phyloP scores from a whole-genome alignment of 768 basidiomycete genomes.

The Mycena leptocephala region DNA sequence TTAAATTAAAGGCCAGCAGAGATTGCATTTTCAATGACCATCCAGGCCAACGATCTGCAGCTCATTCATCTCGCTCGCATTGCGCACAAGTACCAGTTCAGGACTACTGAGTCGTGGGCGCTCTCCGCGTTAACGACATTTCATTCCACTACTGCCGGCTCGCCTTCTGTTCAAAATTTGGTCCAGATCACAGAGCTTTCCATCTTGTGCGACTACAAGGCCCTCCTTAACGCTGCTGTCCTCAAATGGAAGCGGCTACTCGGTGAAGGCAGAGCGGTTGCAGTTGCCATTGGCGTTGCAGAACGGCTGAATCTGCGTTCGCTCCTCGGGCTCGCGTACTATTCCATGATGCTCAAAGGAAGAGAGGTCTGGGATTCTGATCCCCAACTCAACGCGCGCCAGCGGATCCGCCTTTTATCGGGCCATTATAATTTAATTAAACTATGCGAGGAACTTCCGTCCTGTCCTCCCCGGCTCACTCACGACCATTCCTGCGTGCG shows the following conservation, averaged over 20 bases:
- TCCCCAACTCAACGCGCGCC: constrained; percentile 60
- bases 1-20: constrained; percentile 59
- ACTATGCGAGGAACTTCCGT: constrained; percentile 61
- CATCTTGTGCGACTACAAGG: constrained; percentile 63
- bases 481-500: constrained; percentile 61
- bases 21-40: constrained; percentile 56
- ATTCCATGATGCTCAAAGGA: constrained; percentile 68
- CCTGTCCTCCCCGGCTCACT: constrained; percentile 57
- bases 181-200: constrained; percentile 68
- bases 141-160: constrained; percentile 49
- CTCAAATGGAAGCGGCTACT: constrained; percentile 66
- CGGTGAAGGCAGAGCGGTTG: constrained; percentile 60
- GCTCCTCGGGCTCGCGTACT: constrained; percentile 67
- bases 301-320: constrained; percentile 64
- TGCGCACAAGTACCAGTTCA: constrained; percentile 73
- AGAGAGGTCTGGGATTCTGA: constrained; percentile 66
- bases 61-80: constrained; percentile 66
- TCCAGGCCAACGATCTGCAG: constrained; percentile 57
- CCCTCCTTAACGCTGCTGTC: constrained; percentile 60
- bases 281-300: constrained; percentile 61
- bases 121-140: constrained; percentile 57
- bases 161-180: constrained; percentile 53
- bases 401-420: constrained; percentile 67
- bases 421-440: constrained; percentile 67
- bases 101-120: constrained; percentile 66